A percentile compares a stretch with the other conserved stretches of the same genome.
phyloP scores from a whole-genome alignment of 2,329 filamentous ascomycete species.

The Zasmidium citrigriseum region DNA sequence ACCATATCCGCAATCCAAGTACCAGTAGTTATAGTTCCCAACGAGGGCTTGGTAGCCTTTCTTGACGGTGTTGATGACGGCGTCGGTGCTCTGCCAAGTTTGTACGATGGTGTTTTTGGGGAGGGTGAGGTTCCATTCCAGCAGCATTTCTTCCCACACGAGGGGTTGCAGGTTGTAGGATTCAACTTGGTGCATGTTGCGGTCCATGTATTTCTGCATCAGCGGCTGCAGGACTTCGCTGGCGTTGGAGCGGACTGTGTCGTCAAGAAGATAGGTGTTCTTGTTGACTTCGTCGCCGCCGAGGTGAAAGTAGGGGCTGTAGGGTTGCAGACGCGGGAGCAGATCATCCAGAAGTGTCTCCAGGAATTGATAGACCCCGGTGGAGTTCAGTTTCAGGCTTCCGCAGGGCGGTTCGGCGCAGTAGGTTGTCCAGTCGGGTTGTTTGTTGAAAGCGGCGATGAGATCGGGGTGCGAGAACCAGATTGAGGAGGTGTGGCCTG shows the following conservation, averaged over 20 bases:
- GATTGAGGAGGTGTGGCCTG: conserved; percentile 73
- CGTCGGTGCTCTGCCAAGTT: conserved; percentile 68
- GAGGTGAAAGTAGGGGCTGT: conserved; percentile 77
- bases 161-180: conserved; percentile 67
- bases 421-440: conserved; percentile 56
- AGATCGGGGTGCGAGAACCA: conserved; percentile 69
- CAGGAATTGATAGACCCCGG: conserved; percentile 70
- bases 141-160: conserved; percentile 86
- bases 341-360: conserved; percentile 73
- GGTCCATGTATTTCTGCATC: conserved; percentile 74
- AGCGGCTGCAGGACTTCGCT: conserved; percentile 68
- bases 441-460: conserved; percentile 62
- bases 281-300: conserved; percentile 85
- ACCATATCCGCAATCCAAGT: conserved; percentile 77
- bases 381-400: conserved; percentile 74
- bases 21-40: conserved; percentile 76
- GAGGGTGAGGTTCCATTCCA: conserved; percentile 75
- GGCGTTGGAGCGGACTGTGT: conserved; percentile 68
- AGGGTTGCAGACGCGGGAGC: conserved; percentile 68
- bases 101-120: conserved; percentile 74
- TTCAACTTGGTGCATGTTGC: conserved; percentile 65
- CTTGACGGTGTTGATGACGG: conserved; percentile 61
- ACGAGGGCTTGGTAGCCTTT: conserved; percentile 71
- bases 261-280: conserved; percentile 73
- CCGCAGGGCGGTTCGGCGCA: conserved; percentile 58